Conservation (phyloP, 768 basidiomycete species). For the Cyathus striatus region DNA sequence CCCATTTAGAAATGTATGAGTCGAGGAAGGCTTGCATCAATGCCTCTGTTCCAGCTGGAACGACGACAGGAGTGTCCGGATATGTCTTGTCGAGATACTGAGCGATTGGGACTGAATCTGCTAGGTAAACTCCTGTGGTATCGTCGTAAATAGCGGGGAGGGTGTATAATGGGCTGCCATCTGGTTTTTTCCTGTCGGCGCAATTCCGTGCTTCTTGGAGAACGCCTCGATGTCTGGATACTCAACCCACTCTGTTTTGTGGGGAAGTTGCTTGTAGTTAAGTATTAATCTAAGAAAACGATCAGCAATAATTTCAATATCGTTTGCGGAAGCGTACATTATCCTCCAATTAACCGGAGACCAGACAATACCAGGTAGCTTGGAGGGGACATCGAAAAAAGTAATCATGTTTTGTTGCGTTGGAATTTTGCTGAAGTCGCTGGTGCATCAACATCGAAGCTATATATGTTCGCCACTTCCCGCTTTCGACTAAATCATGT, state of each 20-base stretch:
- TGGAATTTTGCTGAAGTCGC: too few relatives aligned
- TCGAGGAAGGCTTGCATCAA: conserved; percentile 10
- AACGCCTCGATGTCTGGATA: conserved; percentile 38
- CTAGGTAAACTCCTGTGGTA: conserved; percentile 25
- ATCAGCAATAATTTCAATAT: not conserved
- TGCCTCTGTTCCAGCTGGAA: conserved; percentile 16
- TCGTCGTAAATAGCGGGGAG: conserved; percentile 45
- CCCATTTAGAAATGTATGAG: not conserved
- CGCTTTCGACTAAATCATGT: too few relatives aligned
- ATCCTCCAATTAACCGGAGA: conserved; percentile 9
- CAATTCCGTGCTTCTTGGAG: conserved; percentile 24
- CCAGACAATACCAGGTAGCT: conserved; percentile 3
- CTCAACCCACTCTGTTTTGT: conserved; percentile 45
- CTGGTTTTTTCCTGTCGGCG: conserved; percentile 19
- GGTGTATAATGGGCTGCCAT: conserved; percentile 29
- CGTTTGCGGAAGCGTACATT: conserved; percentile 2
- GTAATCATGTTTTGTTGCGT: too few relatives aligned
- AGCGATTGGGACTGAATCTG: conserved; percentile 39
- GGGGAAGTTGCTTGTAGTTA: conserved; percentile 28
- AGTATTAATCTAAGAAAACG: conserved; percentile 17
- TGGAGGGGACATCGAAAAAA: conserved; percentile 10
- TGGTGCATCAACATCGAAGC: too few relatives aligned
- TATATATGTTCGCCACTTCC: too few relatives aligned
- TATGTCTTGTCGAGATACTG: conserved; percentile 44
- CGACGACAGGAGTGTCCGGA: conserved; percentile 28